phyloP scores from a whole-genome alignment of 371 early-diverging fungal genomes.

The Mortierella sp. region DNA sequence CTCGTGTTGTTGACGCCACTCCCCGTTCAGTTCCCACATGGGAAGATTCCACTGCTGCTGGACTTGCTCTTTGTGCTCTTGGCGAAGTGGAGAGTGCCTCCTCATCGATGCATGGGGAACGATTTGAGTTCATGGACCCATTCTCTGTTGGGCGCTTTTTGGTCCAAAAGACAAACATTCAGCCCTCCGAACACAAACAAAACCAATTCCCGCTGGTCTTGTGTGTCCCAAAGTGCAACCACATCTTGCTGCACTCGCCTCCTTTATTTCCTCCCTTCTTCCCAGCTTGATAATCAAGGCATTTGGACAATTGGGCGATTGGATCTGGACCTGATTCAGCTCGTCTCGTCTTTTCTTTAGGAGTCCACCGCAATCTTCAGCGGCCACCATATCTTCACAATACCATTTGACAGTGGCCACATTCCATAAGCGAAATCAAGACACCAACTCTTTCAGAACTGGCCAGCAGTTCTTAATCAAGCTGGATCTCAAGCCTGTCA shows the following conservation, averaged over 20 bases:
- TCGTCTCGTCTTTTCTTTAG: conserved; percentile 4
- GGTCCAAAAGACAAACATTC: too few relatives aligned
- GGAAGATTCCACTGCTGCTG: too few relatives aligned
- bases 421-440: conserved; percentile 50
- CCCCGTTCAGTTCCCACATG: neutral
- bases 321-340: neutral
- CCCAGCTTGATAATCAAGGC: too few relatives aligned
- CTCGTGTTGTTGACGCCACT: neutral
- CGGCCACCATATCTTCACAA: conserved; percentile 14
- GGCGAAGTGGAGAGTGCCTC: too few relatives aligned
- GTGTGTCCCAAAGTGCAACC: too few relatives aligned
- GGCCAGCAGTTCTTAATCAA: conserved; percentile 52
- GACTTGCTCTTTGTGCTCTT: too few relatives aligned
- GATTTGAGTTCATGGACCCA: too few relatives aligned
- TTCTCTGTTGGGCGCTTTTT: too few relatives aligned
- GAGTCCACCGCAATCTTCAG: conserved; percentile 21
- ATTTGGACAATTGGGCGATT: conserved; percentile 10
- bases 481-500: conserved; percentile 30
- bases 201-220: too few relatives aligned
- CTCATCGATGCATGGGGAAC: too few relatives aligned
- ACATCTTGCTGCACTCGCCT: too few relatives aligned
- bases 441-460: conserved; percentile 53
- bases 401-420: conserved; percentile 44
- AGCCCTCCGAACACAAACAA: too few relatives aligned
- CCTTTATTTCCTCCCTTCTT: conserved; percentile 9